Evolutionary conservation across 164 flowering plant species (phyloP).

Genomic region (Macadamia tetraphylla): DNA sequence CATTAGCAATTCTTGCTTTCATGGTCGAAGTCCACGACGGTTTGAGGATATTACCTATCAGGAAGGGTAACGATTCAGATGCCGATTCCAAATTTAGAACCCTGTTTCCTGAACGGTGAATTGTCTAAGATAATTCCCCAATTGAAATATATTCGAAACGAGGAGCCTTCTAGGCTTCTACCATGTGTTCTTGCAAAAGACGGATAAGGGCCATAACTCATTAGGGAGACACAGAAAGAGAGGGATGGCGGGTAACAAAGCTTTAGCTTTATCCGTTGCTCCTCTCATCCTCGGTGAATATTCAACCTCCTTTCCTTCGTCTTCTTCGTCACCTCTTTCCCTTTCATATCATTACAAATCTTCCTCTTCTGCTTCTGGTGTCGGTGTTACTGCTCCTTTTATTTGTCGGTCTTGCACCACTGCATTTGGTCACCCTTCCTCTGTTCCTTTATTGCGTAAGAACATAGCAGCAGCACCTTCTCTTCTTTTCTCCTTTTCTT

Average conservation of each 20-base stretch:
- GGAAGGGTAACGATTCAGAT: too few relatives aligned
- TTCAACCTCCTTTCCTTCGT: background rate
- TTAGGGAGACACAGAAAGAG: background rate
- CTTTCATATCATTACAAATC: background rate
- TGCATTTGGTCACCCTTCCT: background rate
- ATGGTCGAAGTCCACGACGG: too few relatives aligned
- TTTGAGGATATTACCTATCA: too few relatives aligned
- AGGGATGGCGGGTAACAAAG: slow-evolving; percentile 19
- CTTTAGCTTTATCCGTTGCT: slow-evolving; percentile 8
- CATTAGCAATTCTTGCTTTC: too few relatives aligned
- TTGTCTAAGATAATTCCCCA: too few relatives aligned
- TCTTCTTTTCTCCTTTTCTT: slow-evolving; percentile 1
- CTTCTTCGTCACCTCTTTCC: background rate
- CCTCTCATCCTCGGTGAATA: background rate
- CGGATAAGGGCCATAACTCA: too few relatives aligned
- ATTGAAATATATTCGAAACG: too few relatives aligned
- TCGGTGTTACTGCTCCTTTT: background rate
- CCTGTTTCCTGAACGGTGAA: too few relatives aligned
- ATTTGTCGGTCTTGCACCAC: background rate
- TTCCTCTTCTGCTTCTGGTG: background rate
- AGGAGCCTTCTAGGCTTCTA: too few relatives aligned
- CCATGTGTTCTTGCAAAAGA: too few relatives aligned
- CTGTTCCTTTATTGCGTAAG: background rate
- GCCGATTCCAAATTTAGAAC: too few relatives aligned
- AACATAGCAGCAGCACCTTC: slow-evolving; percentile 1